Evolutionary conservation across 495 filamentous ascomycete genomes (phyloP).

Genomic region (Trichoderma erinaceum): DNA sequence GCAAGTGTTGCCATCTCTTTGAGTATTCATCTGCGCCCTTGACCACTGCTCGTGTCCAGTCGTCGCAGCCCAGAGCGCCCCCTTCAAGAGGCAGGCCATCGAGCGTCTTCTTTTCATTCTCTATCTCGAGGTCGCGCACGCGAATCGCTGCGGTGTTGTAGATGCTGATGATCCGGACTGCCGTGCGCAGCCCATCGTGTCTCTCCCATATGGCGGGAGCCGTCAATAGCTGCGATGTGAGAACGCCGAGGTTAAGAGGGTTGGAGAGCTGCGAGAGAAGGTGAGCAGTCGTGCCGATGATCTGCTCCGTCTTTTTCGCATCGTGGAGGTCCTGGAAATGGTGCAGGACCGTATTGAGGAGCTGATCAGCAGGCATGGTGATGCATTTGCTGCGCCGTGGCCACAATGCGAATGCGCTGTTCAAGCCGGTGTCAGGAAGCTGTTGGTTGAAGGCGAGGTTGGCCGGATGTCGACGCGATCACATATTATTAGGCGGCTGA

Average conservation of each 20-base stretch:
- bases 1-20: conserved; percentile 79
- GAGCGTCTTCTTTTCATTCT: conserved; percentile 28
- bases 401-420: neutral
- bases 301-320: conserved; percentile 43
- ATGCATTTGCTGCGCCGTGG: conserved; percentile 11
- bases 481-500: too few species aligned
- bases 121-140: conserved; percentile 49
- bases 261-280: conserved; percentile 81
- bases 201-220: conserved; percentile 82
- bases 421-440: neutral
- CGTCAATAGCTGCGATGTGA: conserved; percentile 82
- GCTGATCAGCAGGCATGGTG: conserved; percentile 44
- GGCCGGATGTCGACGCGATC: neutral
- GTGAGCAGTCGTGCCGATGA: conserved; percentile 74
- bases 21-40: conserved; percentile 80
- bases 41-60: conserved; percentile 77
- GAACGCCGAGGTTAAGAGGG: conserved; percentile 80
- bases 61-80: conserved; percentile 54
- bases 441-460: neutral
- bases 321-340: conserved; percentile 46
- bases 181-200: conserved; percentile 62
- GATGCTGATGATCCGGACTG: conserved; percentile 72
- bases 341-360: conserved; percentile 45
- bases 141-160: conserved; percentile 78
- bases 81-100: conserved; percentile 24